These are phyloP conservation scores for Miscanthus sacchariflorus DNA, from an alignment of 202 grass and related monocot genomes.

Conservation along the genomic window DNA sequence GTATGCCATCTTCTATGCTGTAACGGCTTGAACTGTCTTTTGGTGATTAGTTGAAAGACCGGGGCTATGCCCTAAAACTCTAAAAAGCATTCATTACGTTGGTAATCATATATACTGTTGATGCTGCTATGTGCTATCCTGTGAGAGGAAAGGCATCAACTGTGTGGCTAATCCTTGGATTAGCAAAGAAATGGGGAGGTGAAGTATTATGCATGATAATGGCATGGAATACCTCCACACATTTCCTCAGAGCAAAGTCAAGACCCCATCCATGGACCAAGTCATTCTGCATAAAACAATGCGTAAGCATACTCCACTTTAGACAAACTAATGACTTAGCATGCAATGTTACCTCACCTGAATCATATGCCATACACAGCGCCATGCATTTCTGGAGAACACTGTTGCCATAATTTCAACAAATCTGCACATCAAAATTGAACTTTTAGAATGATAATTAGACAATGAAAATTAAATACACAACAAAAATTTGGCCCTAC, in stretches of 20 bases:
- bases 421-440: conserved; percentile 67
- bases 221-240: conserved; percentile 77
- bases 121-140: conserved; percentile 9
- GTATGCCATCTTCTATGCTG: too few species aligned
- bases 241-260: conserved; percentile 95
- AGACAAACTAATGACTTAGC: conserved; percentile 29
- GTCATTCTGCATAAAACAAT: conserved; percentile 76
- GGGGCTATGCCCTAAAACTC: too few species aligned
- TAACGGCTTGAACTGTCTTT: too few species aligned
- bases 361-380: conserved; percentile 99
- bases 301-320: conserved; percentile 25
- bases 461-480: conserved; percentile 31
- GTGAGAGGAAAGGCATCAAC: background rate
- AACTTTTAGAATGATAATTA: conserved; percentile 23
- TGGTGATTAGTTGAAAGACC: too few species aligned
- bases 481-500: conserved; percentile 55
- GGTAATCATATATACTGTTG: conserved; percentile 1
- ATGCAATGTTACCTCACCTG: conserved; percentile 57
- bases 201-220: background rate
- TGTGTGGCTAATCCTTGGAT: conserved; percentile 21
- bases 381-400: conserved; percentile 97
- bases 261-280: conserved; percentile 98
- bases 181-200: background rate
- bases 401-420: conserved; percentile 99
- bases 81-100: background rate